Evolutionary conservation across 495 filamentous ascomycete genomes (phyloP).

Genomic region (Cetradonia linearis): DNA sequence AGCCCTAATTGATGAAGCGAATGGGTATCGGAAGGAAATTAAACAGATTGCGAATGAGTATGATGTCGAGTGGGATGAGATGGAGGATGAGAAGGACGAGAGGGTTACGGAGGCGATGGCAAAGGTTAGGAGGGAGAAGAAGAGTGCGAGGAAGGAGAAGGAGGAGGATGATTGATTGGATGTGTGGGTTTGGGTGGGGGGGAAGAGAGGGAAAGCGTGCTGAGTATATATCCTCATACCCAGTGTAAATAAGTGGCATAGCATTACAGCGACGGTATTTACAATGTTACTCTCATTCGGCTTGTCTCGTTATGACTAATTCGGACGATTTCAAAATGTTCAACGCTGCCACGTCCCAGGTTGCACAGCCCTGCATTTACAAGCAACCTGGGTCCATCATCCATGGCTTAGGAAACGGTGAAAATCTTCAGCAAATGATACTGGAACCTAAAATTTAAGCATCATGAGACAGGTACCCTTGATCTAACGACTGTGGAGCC

Average conservation of each 20-base stretch:
- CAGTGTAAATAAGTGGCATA: too few species aligned
- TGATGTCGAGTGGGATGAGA: conserved; percentile 91
- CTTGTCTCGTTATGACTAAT: too few species aligned
- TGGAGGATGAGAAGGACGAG: conserved; percentile 61
- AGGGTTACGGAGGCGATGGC: conserved; percentile 60
- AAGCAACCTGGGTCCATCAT: not conserved
- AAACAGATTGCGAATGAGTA: conserved; percentile 75
- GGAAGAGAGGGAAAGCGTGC: not conserved
- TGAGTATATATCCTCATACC: not conserved
- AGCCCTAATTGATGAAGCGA: conserved; percentile 66
- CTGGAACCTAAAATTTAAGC: not conserved
- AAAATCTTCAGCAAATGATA: too few species aligned
- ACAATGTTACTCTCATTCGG: too few species aligned
- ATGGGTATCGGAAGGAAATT: conserved; percentile 69
- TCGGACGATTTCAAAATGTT: too few species aligned
- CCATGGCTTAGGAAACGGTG: too few species aligned
- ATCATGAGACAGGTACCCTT: not conserved
- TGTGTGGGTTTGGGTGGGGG: not conserved
- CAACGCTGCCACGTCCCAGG: too few species aligned
- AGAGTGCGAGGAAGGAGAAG: conserved; percentile 37
- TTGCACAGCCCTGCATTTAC: not conserved
- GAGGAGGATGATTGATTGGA: conserved; percentile 30
- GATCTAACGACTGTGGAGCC: too few species aligned
- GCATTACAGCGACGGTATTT: not conserved
- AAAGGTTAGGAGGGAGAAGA: conserved; percentile 46